Conservation (phyloP, 2,329 filamentous ascomycete genomes). For the Fusarium coffeatum region DNA sequence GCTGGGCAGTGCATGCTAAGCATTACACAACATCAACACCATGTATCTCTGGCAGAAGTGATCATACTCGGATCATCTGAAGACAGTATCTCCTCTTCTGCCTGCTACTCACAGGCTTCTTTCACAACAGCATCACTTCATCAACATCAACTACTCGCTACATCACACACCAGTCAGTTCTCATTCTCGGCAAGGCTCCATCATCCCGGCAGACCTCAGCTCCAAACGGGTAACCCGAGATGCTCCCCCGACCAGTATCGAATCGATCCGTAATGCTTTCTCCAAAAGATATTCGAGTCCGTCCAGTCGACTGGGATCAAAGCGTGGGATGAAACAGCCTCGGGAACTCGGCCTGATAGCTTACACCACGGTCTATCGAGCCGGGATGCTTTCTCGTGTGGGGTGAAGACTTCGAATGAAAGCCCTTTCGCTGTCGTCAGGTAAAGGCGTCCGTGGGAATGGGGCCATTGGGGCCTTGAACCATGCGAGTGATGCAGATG, state of each 20-base stretch:
- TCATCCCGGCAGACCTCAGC: conserved; percentile 6
- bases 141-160: conserved; percentile 23
- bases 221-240: not conserved
- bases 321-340: conserved; percentile 28
- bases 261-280: not conserved
- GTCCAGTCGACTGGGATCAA: no score
- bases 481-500: conserved; percentile 21
- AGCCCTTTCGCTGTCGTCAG: conserved; percentile 26
- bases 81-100: conserved; percentile 5
- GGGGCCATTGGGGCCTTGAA: conserved; percentile 29
- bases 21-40: conserved; percentile 2
- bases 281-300: not conserved
- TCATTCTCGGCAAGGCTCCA: conserved; percentile 11
- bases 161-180: conserved; percentile 27
- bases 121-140: conserved; percentile 6
- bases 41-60: not conserved
- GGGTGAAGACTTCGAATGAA: conserved; percentile 9
- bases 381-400: conserved; percentile 30
- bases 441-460: conserved; percentile 26
- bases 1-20: not conserved
- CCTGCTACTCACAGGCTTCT: conserved; percentile 7
- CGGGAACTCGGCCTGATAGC: conserved; percentile 21
- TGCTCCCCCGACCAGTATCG: not conserved
- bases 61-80: not conserved
- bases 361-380: conserved; percentile 9